phyloP scores from a whole-genome alignment of 23 red algal genomes.

The Agarophyton chilense region DNA sequence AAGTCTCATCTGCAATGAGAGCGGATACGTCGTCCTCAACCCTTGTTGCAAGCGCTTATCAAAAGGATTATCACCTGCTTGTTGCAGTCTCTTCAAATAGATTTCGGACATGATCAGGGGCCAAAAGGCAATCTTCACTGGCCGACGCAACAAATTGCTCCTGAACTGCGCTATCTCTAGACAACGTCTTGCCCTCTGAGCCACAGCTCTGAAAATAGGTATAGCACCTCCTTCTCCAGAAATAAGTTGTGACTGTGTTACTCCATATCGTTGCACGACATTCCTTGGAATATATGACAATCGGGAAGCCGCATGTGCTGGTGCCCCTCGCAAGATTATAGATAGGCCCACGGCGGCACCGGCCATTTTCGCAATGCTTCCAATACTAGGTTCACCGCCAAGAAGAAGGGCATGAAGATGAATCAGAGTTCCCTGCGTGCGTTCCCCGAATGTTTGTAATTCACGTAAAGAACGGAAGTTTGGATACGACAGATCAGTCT shows the following conservation, averaged over 20 bases:
- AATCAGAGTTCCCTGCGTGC: slow-evolving; percentile 43
- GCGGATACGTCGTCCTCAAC: slow-evolving; percentile 38
- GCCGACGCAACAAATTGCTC: neutral
- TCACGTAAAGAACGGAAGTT: neutral
- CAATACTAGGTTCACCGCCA: slow-evolving; percentile 7
- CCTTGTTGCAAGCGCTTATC: slow-evolving; percentile 29
- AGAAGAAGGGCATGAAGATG: slow-evolving; percentile 56
- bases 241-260: slow-evolving; percentile 23
- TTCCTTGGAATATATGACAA: slow-evolving; percentile 70
- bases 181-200: slow-evolving; percentile 9
- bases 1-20: slow-evolving; percentile 43
- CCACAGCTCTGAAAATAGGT: slow-evolving; percentile 42
- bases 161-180: slow-evolving; percentile 1
- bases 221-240: neutral
- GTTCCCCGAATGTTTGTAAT: slow-evolving; percentile 12
- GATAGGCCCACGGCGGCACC: slow-evolving; percentile 55
- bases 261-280: slow-evolving; percentile 22
- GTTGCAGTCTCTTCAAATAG: slow-evolving; percentile 43
- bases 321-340: slow-evolving; percentile 64
- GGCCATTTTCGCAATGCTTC: neutral
- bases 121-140: slow-evolving; percentile 48
- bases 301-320: slow-evolving; percentile 50
- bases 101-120: slow-evolving; percentile 30
- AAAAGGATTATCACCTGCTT: slow-evolving; percentile 62
- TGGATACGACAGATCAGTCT: slow-evolving; percentile 49